Base-by-base conservation (phyloP, 768 basidiomycete genomes). In the Lentinula boryana region DNA sequence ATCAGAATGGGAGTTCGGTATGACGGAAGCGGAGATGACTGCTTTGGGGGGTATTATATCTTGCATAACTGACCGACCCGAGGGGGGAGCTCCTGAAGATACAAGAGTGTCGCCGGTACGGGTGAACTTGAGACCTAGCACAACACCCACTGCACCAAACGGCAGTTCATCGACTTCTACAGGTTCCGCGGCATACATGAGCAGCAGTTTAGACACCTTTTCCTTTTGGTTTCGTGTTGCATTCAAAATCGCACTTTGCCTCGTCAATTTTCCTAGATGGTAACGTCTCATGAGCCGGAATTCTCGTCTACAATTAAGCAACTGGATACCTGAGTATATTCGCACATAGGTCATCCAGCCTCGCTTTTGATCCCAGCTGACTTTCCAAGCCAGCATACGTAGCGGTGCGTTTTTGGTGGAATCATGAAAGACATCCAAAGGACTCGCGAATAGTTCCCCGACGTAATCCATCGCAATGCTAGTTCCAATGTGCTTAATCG, bases 321-420 rank as follows among this genome's bases (percentile, higher is more conserved):
- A 40, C 15, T 3, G 70, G 77, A 63, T 69, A 91, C 92, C 93
- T 57, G 92, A 93, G 71, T 95, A 95, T 18, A 95, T 83, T 27
- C 93, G 80, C 41, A 95, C 87, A 69, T 93, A 95, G 1, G 93
- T 94, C 91, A 95, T 93, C 93, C 93, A 95, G 23, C 93, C 93
- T 60, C 75, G 72, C 65, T 80, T 83, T 61, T 85, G 85, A 67
- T 95, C 91, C 92, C 91, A 93, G 33, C 77, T 79, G 21, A 95
- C 93, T 69, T 95, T 95, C 93, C 93, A 95, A 2, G 89, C 93
- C 31, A 95, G 76, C 63, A 87, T 70, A 38, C 82, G 84, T 23
- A 89, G 67, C 1, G 85, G 83, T 0, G 79, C 68, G 58, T 82
- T 81, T 23, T 71, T 65, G 16, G 68, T 68, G 63, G 83, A 81